Evolutionary conservation across 305 asterid species (phyloP).

Genomic region (Fraxinus nigra): DNA sequence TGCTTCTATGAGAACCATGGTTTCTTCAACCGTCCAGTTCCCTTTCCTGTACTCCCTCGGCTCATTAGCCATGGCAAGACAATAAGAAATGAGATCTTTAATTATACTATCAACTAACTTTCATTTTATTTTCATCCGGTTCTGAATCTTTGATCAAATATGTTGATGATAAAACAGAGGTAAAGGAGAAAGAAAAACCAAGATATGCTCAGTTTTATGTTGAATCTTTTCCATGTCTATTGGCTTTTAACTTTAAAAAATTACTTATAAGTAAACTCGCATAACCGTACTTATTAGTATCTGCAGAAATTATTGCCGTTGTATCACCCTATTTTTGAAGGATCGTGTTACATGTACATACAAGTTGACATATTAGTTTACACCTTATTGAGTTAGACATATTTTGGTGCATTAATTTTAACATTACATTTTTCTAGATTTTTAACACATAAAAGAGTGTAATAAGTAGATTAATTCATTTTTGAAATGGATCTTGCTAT

Average conservation of each 20-base stretch:
- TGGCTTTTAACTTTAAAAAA: neutral
- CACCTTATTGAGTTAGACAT: too few relatives aligned
- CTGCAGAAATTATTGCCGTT: neutral
- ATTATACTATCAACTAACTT: neutral
- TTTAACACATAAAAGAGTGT: too few relatives aligned
- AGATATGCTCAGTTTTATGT: neutral
- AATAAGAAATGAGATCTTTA: constrained; percentile 21
- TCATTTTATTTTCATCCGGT: neutral
- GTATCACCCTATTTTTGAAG: neutral
- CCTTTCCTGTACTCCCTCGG: constrained; percentile 84
- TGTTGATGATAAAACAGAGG: neutral
- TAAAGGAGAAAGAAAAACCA: neutral
- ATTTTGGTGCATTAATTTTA: too few relatives aligned
- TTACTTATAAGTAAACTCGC: neutral
- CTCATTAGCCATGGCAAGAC: constrained; percentile 39
- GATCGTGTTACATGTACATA: too few relatives aligned
- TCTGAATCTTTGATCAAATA: neutral
- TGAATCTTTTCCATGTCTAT: neutral
- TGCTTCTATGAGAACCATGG: constrained; percentile 78
- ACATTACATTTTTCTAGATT: too few relatives aligned
- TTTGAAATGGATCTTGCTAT: too few relatives aligned
- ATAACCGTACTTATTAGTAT: neutral
- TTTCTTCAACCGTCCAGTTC: constrained; percentile 85
- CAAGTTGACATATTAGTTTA: too few relatives aligned
- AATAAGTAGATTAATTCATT: too few relatives aligned